Conservation (phyloP, 1,284 basidiomycete species). For the Cutaneotrichosporon dermatis region DNA sequence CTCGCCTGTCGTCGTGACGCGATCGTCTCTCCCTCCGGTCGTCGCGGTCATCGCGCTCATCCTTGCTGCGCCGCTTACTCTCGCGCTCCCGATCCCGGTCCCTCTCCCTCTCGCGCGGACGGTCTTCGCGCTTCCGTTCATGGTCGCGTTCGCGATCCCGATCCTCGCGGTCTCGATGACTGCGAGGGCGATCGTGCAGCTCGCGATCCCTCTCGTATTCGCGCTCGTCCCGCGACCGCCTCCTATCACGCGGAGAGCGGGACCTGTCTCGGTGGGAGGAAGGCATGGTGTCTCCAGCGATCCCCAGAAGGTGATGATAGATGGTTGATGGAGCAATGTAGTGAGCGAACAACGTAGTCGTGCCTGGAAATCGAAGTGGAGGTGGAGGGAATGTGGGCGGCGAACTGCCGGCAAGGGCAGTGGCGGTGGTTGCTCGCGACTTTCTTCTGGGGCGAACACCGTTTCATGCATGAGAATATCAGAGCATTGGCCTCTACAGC, state of each 20-base stretch:
- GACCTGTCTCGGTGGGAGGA: neutral
- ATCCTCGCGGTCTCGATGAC: neutral
- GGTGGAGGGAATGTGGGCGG: too few relatives aligned
- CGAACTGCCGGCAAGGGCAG: too few relatives aligned
- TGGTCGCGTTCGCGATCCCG: neutral
- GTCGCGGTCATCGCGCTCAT: neutral
- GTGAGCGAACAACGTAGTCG: too few relatives aligned
- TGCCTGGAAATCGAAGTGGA: too few relatives aligned
- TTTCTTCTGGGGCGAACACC: too few relatives aligned
- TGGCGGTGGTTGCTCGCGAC: too few relatives aligned
- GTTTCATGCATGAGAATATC: too few relatives aligned
- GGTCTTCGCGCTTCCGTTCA: constrained; percentile 4
- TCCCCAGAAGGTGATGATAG: too few relatives aligned
- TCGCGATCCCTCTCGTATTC: too few relatives aligned
- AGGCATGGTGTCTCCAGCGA: neutral
- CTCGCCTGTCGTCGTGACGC: constrained; percentile 1
- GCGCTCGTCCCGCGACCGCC: neutral
- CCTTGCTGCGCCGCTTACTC: neutral
- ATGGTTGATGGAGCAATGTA: too few relatives aligned
- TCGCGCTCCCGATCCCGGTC: neutral
- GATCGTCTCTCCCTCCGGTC: neutral
- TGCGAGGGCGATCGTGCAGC: neutral
- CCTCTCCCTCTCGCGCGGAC: constrained; percentile 1
- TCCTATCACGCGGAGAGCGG: neutral
- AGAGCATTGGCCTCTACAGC: too few relatives aligned